A percentile compares a stretch with the other conserved stretches of the same genome.
These are phyloP conservation scores for Anastatica hierochuntica DNA, from an alignment of 345 rosid species.

Conservation along the genomic window DNA sequence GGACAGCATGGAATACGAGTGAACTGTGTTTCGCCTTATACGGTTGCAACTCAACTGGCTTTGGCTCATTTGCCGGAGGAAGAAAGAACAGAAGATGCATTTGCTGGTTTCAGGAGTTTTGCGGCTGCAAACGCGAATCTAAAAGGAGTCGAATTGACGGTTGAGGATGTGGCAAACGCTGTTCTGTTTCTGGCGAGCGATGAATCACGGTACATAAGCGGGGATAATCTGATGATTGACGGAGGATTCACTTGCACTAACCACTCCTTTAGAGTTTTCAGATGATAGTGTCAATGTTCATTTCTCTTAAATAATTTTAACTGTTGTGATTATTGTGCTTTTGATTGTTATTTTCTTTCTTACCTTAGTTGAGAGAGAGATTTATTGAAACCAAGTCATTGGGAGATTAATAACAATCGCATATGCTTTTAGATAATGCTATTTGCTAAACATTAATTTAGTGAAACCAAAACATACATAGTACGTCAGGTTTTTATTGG, in stretches of 20 bases:
- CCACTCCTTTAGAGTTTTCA: conserved; percentile 51
- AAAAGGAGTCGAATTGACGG: conserved; percentile 62
- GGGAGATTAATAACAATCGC: too few relatives aligned
- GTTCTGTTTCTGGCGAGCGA: conserved; percentile 79
- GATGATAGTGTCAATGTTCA: conserved; percentile 8
- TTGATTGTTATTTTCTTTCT: conserved; percentile 2
- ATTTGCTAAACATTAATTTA: too few relatives aligned
- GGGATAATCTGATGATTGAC: conserved; percentile 76
- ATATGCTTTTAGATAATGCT: too few relatives aligned
- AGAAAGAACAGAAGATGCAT: conserved; percentile 56
- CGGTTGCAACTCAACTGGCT: conserved; percentile 47
- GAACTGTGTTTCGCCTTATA: conserved; percentile 93
- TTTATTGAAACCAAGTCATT: too few relatives aligned
- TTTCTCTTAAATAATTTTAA: neutral
- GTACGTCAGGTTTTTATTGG: too few relatives aligned
- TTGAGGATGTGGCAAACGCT: conserved; percentile 70
- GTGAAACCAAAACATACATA: too few relatives aligned
- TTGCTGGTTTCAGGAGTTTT: conserved; percentile 44
- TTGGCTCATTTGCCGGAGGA: conserved; percentile 68
- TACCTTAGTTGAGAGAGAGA: too few relatives aligned
- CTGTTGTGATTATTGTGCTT: conserved; percentile 3
- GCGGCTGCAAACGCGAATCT: conserved; percentile 48
- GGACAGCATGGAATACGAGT: conserved; percentile 86
- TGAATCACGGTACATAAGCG: conserved; percentile 80
- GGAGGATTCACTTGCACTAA: conserved; percentile 72